Base-by-base conservation (phyloP, 139 green algal species). In the Chlorella sp. region DNA sequence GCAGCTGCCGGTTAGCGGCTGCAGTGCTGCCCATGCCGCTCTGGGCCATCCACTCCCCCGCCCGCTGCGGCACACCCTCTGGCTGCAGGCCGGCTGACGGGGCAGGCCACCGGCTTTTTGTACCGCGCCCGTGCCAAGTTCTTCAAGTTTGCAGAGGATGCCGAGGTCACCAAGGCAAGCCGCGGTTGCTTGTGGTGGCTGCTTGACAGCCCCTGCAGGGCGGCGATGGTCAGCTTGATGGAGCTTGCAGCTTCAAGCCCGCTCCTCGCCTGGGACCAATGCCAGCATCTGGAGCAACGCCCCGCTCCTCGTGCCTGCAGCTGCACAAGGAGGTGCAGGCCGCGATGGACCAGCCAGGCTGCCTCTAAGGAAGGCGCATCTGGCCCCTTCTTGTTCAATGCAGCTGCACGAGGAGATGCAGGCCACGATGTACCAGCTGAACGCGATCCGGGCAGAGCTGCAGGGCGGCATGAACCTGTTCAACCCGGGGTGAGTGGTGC, bases 391-490 rank as follows among this genome's bases (percentile, higher is more conserved):
- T 72, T 20, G 4, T 36, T 34, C 56, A 20, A 22, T 65, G 73
- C 75, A 87, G 81, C 60, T 89, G 20, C 86, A 89, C 46, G 17
- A 87, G 44, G 86, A 89, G 40, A 24, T 89, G 62, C 81, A 85
- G 62, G 62, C 73, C 32, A 89, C 86, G 16, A 84, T 89, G 80
- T 77, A 87, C 48, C 86, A 89, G 81, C 73, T 89, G 48, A 43
- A 87, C n/a, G 73, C 86, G 3, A 89, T 89, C 51, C 70, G 81
- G 11, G 62, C 41, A 34, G 86, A 89, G 80, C 72, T 89, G 60
- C 72, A 81, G 62, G 86, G 73, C 41, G 81, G 86, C 41, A 73
- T 87, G 16, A 87, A 84, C 72, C 51, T 89, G 19, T 73, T 89
- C 40, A 67, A 75, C 32, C 85, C 85, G 1, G 85, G 85, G 83